A percentile compares a stretch with the other conserved stretches of the same genome.
Conservation (phyloP, 257 asterid species). For the Penstemon barbatus region DNA sequence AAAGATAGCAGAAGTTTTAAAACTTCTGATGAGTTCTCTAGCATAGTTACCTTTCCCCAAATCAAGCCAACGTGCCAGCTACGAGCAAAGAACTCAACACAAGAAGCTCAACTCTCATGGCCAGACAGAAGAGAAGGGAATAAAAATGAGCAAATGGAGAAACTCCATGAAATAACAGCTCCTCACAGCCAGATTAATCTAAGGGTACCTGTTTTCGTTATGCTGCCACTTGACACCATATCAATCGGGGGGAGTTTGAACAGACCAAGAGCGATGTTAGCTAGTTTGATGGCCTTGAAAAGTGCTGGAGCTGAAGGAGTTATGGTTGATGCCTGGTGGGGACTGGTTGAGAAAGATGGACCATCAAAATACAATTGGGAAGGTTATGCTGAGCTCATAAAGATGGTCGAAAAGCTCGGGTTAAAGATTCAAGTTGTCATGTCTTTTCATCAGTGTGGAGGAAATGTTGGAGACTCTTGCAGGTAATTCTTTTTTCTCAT, state of each 20-base stretch:
- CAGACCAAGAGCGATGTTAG: conserved; percentile 76
- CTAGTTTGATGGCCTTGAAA: conserved; percentile 87
- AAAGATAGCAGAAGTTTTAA: conserved; percentile 46
- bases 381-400: conserved; percentile 84
- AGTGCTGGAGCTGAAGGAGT: conserved; percentile 90
- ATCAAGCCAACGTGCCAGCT: conserved; percentile 50
- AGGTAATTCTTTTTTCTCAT: conserved; percentile 43
- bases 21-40: conserved; percentile 52
- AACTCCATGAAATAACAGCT: conserved; percentile 43
- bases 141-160: conserved; percentile 46
- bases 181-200: conserved; percentile 35
- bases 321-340: conserved; percentile 99
- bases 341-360: conserved; percentile 88
- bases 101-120: conserved; percentile 25
- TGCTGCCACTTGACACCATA: conserved; percentile 87
- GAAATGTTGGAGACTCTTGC: conserved; percentile 95
- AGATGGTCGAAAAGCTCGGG: conserved; percentile 71
- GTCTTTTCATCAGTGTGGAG: conserved; percentile 98
- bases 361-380: conserved; percentile 90
- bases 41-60: conserved; percentile 50
- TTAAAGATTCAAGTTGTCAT: conserved; percentile 88
- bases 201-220: conserved; percentile 84
- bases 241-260: conserved; percentile 60
- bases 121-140: conserved; percentile 36
- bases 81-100: conserved; percentile 45